Evolutionary conservation across 2,329 filamentous ascomycete genomes (phyloP), one percentile per base, ranked within the genome.

Genomic region (Cladosporium sp.): DNA sequence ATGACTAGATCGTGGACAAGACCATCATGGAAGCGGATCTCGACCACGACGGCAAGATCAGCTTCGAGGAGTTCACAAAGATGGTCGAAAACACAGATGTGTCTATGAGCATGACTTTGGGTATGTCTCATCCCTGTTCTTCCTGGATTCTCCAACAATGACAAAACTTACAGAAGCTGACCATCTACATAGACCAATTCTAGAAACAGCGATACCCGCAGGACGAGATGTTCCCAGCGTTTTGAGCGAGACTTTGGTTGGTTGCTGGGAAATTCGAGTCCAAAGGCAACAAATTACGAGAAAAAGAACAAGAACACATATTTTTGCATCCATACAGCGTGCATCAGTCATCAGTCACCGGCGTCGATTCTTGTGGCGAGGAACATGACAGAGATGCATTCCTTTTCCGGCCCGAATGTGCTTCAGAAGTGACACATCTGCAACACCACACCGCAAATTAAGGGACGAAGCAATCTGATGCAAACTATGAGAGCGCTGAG

Each of bases 1-100:
- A n/a, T 46, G 16, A n/a, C 21, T 56, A 88, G 87, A 99, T 99
- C 78, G 95, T 99, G 72, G 95, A 99, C 84, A 99, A 99, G 88
- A 99, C 95, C 67, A 98, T 99, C 78, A 98, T 98, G 95, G 95
- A 99, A 83, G 95, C 95, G 58, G 95, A 99, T 80, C 85, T 93
- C 72, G 95, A 99, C 80, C 89, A 89, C 68, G 95, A 99, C 79
- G 95, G 95, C 75, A 96, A 96, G 85, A 98, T 99, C 79, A 97
- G 92, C 83, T 99, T 99, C 75, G 93, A 98, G 81, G 95, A 99
- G 85, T 99, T 99, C 78, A 94, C 89, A 68, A 92, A 95, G 83
- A 98, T 99, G 94, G 95, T 99, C 61, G 94, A 97, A 85, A 96
- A 91, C 78, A 98, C 94, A 29, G 88, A 89, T 77, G 84, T 89